Base-by-base conservation (phyloP, 2,329 filamentous ascomycete genomes). In the Monilinia laxa region DNA sequence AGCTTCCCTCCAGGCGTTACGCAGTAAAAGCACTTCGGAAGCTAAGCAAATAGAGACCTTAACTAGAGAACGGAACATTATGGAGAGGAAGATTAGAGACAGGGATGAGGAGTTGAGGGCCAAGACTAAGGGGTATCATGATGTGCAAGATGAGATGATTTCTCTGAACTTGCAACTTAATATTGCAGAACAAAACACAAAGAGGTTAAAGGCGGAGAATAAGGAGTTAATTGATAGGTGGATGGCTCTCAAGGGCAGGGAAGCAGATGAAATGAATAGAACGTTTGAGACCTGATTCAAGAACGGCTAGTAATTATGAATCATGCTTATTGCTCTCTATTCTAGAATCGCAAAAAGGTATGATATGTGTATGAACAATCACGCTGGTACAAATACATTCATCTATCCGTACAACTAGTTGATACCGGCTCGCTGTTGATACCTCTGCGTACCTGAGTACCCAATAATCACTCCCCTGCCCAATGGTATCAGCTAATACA, bases 101-200 rank as follows among this genome's bases (percentile, higher is more conserved):
- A 83, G 90, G 40, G 92, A 96, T 69, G 91, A 96, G 73, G 95
- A 98, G 81, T 79, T 97, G 42, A 85, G 84, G 66, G 91, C 88
- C 68, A 97, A 97, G 81, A 87, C 88, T 42, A 92, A 93, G 76
- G 80, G 97, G 70, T 84, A 96, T 2, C 90, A 93, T 81, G 86
- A 94, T 74, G 89, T 97, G 64, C 94, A 98, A 79, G 93, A 97
- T 78, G 95, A 99, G 78, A 89, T 97, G 78, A 88, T 96, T 62
- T 89, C 92, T 0, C 80, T 97, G 57, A 93, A 93, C 72, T 82
- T 98, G 71, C 91, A 98, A 78, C 83, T 97, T 54, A 93, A 95
- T 72, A 86, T 97, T 81, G 88, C 90, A 3, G 93, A 96, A 77
- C 86, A 93, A 76, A 87, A 87, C 75, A 83, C 85, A 38, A 87